A percentile compares a stretch with the other conserved stretches of the same genome.
These are phyloP conservation scores for Tolypocladium inflatum DNA, from an alignment of 2,329 filamentous ascomycete species.

Conservation along the genomic window DNA sequence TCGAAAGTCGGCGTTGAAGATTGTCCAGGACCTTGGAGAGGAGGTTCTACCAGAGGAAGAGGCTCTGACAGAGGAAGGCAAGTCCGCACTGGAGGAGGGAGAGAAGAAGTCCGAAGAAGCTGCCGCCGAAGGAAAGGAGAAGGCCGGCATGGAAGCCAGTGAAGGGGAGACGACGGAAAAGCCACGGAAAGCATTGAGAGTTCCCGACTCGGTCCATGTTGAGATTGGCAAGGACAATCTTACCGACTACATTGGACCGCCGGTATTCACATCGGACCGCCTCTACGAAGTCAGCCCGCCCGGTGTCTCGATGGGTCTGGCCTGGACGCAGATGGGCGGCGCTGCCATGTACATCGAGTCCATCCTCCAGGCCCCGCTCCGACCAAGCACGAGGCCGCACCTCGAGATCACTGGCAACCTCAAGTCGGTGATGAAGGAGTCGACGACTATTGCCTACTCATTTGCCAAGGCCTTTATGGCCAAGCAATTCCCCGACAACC, in stretches of 20 bases:
- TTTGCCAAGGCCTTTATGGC: conserved; percentile 88
- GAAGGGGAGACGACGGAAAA: conserved; percentile 43
- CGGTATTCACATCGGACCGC: conserved; percentile 89
- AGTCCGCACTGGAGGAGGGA: conserved; percentile 62
- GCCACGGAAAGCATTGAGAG: conserved; percentile 68
- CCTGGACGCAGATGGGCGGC: conserved; percentile 96
- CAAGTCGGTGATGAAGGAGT: conserved; percentile 97
- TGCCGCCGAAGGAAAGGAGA: conserved; percentile 15
- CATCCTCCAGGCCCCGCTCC: conserved; percentile 78
- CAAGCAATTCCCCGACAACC: conserved; percentile 76
- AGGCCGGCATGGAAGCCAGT: conserved; percentile 19
- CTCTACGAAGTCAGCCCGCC: conserved; percentile 89
- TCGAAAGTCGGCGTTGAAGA: conserved; percentile 92
- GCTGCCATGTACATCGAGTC: conserved; percentile 96
- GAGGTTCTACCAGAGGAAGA: conserved; percentile 71
- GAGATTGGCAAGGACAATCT: conserved; percentile 81
- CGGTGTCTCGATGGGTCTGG: conserved; percentile 94
- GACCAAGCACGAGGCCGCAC: conserved; percentile 62
- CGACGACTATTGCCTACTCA: conserved; percentile 87
- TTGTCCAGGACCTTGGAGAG: conserved; percentile 89
- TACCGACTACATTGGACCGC: conserved; percentile 93
- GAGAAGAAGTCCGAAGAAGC: conserved; percentile 59
- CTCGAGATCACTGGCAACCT: conserved; percentile 92
- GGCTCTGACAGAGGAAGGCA: conserved; percentile 77
- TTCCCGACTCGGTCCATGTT: conserved; percentile 81